Conservation (phyloP, 371 early-diverging fungal species). For the Apophysomyces ossiformis region DNA sequence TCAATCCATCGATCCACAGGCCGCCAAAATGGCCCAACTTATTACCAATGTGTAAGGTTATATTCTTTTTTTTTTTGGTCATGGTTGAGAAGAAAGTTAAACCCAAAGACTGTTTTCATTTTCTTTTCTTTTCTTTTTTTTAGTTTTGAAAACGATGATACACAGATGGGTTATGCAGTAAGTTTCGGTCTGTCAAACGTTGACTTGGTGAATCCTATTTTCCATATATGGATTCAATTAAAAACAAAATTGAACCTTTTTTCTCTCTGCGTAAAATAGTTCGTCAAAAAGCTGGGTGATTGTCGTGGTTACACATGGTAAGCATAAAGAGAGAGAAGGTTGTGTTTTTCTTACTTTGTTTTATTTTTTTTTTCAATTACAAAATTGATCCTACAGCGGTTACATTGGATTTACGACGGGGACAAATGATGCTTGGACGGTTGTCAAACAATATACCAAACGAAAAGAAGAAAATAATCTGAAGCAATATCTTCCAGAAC, state of each 20-base stretch:
- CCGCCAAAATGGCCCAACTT: conserved; percentile 46
- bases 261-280: conserved; percentile 16
- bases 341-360: conserved; percentile 19
- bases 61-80: too few species aligned
- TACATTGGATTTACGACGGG: conserved; percentile 66
- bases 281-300: conserved; percentile 44
- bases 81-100: not conserved
- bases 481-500: conserved; percentile 37
- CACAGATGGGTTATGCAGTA: conserved; percentile 51
- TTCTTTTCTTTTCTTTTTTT: not conserved
- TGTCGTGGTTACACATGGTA: conserved; percentile 54
- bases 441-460: conserved; percentile 53
- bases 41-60: conserved; percentile 52
- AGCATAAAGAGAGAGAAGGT: not conserved
- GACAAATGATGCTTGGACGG: conserved; percentile 59
- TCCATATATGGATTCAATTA: too few species aligned
- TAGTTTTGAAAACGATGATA: conserved; percentile 51
- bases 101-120: not conserved
- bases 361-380: too few species aligned
- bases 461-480: conserved; percentile 34
- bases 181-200: conserved; percentile 8
- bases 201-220: too few species aligned
- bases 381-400: conserved; percentile 28
- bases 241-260: not conserved
- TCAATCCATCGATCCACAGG: conserved; percentile 33